Base-by-base conservation (phyloP, 805 yeast genomes). In the Blastobotrys americana region DNA sequence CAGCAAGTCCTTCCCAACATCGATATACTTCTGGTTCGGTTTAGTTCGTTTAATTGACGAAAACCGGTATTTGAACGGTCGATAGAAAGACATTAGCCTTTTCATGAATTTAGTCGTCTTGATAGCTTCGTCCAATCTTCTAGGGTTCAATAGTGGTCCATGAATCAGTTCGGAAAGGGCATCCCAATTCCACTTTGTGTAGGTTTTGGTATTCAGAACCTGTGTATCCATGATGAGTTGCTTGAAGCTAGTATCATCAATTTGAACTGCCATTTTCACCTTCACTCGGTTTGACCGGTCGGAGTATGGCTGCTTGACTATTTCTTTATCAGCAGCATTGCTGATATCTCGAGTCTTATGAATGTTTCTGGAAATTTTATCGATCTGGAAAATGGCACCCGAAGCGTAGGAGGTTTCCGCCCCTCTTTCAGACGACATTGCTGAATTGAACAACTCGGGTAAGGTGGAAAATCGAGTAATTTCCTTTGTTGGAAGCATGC, bases 21-120 rank as follows among this genome's bases (percentile, higher is more conserved):
- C 73, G 9, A 84, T 73, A 52, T 80, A 85, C 48, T 74, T 71
- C 20, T 70, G 72, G 19, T 81, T 72, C 25, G 69, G 63, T 45
- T 72, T 75, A 1, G 78, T 67, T 45, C 69, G 69, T 47, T 75
- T 66, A 38, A 78, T 63, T 21, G 69, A 65, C 5, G 84, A 70
- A 61, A 88, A 90, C 44, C 96, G 69, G 55, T 81, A 78, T 63
- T 94, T 89, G 66, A 89, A 83, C 0, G 99, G 98, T 43, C 97
- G 71, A 59, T 80, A 90, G 59, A 90, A 93, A 1, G 95, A 84
- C 54, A 89, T 61, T 20, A 93, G 60, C 45, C 96, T 67, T 58
- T 90, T 89, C 59, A 89, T 71, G 55, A 93, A 86, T 56, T 89
- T 90, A 0, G 97, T 87, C 2, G 82, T 80, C 54, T 74, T 78